Conservation (phyloP, 257 asterid genomes). For the Anisodus tanguticus region DNA sequence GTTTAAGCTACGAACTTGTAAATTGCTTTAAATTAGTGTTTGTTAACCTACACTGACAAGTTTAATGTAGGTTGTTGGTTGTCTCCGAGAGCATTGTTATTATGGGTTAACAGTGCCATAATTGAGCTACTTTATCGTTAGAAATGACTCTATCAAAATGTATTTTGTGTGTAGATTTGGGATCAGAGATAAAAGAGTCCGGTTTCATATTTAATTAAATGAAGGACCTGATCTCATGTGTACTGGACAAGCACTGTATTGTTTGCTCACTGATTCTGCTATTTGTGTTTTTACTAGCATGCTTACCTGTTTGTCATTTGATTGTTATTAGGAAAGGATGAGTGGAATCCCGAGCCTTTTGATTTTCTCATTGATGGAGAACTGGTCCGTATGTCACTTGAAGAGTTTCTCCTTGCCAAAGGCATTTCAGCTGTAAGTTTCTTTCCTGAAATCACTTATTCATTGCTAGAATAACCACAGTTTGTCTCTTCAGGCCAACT, state of each 20-base stretch:
- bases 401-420: slow-evolving; percentile 90
- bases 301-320: slow-evolving; percentile 11
- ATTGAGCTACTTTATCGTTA: background rate
- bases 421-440: slow-evolving; percentile 83
- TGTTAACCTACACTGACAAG: background rate
- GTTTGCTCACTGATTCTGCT: background rate
- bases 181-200: background rate
- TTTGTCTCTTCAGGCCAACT: background rate
- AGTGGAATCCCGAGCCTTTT: slow-evolving; percentile 76
- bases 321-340: slow-evolving; percentile 55
- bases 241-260: background rate
- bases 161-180: background rate
- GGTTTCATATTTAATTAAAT: background rate
- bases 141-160: background rate
- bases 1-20: background rate
- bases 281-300: background rate
- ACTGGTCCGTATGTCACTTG: slow-evolving; percentile 86
- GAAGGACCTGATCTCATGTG: background rate
- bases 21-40: background rate
- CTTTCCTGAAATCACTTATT: background rate
- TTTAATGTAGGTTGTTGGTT: background rate
- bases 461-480: background rate
- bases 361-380: slow-evolving; percentile 91
- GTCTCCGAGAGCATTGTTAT: background rate
- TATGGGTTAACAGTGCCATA: background rate